Evolutionary conservation across 495 filamentous ascomycete species (phyloP).

Genomic region (Penicillium longicatenatum): DNA sequence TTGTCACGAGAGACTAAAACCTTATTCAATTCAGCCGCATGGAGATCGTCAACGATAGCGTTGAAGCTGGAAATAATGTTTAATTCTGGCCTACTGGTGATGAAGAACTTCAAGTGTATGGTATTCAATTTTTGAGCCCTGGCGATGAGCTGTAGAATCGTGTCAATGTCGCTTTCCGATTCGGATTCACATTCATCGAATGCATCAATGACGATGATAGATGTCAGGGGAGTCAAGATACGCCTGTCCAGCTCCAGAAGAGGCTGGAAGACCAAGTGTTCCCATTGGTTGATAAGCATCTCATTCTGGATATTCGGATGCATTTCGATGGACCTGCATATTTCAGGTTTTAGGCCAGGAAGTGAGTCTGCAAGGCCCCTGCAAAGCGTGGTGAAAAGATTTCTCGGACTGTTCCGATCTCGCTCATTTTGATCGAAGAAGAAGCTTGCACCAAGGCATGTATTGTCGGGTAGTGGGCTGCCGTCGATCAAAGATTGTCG

Average conservation of each 20-base stretch:
- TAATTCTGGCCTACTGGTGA: constrained; percentile 5
- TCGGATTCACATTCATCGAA: constrained; percentile 4
- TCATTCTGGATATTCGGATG: not conserved
- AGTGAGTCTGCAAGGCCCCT: not conserved
- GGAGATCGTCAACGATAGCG: not conserved
- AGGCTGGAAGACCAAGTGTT: not conserved
- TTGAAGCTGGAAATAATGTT: not conserved
- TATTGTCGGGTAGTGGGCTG: not conserved
- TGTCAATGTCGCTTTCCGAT: not conserved
- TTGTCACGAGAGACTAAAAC: not conserved
- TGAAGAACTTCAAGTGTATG: not conserved
- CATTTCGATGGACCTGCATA: not conserved
- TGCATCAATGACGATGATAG: constrained; percentile 2
- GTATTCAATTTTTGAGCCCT: not conserved
- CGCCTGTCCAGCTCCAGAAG: not conserved
- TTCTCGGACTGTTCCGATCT: not conserved
- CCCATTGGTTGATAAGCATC: not conserved
- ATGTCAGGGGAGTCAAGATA: not conserved
- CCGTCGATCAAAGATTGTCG: not conserved
- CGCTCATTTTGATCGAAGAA: constrained; percentile 3
- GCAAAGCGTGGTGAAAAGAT: constrained; percentile 2
- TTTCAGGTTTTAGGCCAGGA: not conserved
- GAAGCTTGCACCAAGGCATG: not conserved
- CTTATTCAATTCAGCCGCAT: not conserved
- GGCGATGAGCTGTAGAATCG: not conserved